phyloP scores from a whole-genome alignment of 2,329 filamentous ascomycete species.

The Zopfia rhizophila region DNA sequence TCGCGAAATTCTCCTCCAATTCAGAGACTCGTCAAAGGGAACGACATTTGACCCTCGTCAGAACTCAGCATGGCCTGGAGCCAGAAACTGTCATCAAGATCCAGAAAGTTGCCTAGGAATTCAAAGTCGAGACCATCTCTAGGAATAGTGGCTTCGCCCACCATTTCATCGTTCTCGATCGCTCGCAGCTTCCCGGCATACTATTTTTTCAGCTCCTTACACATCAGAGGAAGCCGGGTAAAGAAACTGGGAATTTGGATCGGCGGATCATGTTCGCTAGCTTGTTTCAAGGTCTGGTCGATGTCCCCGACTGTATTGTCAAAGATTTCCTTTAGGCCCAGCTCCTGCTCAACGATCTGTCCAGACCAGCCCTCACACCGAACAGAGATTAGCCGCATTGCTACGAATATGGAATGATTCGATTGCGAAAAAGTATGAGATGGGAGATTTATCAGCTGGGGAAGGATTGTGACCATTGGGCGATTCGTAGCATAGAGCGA shows the following conservation, averaged over 20 bases:
- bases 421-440: conserved; percentile 19
- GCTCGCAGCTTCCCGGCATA: conserved; percentile 8
- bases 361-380: conserved; percentile 15
- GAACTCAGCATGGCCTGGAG: too few relatives aligned
- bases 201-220: conserved; percentile 15
- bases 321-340: conserved; percentile 14
- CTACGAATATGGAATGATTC: conserved; percentile 21
- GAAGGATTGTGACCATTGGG: conserved; percentile 11
- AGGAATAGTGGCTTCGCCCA: background rate
- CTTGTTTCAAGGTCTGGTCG: background rate
- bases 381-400: conserved; percentile 19
- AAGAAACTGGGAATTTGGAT: conserved; percentile 19
- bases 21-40: conserved; percentile 73
- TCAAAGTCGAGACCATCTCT: conserved; percentile 13
- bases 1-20: too few relatives aligned
- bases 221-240: conserved; percentile 11
- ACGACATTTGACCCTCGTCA: conserved; percentile 81
- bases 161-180: background rate
- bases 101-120: conserved; percentile 21
- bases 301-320: conserved; percentile 4
- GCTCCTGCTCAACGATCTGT: conserved; percentile 9
- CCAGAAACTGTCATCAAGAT: conserved; percentile 24
- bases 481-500: conserved; percentile 12
- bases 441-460: conserved; percentile 14
- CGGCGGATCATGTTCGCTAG: background rate